These are phyloP conservation scores for Wickerhamomyces queroliae DNA, from an alignment of 805 yeast species.

Conservation along the genomic window DNA sequence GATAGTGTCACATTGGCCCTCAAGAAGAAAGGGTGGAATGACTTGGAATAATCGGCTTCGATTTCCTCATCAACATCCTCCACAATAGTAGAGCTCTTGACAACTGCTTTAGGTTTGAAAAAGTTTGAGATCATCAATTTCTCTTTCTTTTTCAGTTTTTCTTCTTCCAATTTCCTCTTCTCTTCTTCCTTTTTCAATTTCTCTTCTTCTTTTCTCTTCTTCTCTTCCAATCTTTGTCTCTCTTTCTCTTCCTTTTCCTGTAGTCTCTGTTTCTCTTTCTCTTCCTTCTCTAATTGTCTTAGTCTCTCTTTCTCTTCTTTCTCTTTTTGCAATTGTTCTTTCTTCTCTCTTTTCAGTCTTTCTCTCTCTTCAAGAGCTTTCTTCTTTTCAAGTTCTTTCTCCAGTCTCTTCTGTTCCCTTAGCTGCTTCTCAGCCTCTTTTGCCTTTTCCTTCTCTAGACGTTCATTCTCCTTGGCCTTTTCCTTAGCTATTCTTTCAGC, in stretches of 20 bases:
- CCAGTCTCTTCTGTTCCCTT: slow-evolving; percentile 1
- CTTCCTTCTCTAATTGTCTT: slow-evolving; percentile 9
- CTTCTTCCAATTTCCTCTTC: slow-evolving; percentile 26
- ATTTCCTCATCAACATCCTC: slow-evolving; percentile 1
- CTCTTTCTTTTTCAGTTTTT: slow-evolving; percentile 10
- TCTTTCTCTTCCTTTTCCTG: slow-evolving; percentile 21
- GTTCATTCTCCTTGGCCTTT: slow-evolving; percentile 19
- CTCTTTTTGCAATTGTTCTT: slow-evolving; percentile 6
- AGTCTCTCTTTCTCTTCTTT: slow-evolving; percentile 12
- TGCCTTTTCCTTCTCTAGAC: slow-evolving; percentile 16
- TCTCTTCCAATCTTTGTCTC: slow-evolving; percentile 22
- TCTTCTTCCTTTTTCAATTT: slow-evolving; percentile 32
- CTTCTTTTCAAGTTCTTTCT: slow-evolving; percentile 16
- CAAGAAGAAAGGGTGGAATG: slow-evolving; percentile 31
- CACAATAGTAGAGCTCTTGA: slow-evolving; percentile 11
- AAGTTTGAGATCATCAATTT: slow-evolving; percentile 25
- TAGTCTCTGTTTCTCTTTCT: slow-evolving; percentile 19
- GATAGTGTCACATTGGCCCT: slow-evolving; percentile 27
- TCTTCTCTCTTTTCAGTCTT: neutral
- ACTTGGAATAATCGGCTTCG: slow-evolving; percentile 26
- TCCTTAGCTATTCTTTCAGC: slow-evolving; percentile 18
- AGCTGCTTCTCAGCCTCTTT: slow-evolving; percentile 20
- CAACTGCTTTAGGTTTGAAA: slow-evolving; percentile 21
- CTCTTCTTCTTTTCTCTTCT: slow-evolving; percentile 27
- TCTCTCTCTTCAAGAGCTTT: slow-evolving; percentile 9